Evolutionary conservation across 2,329 filamentous ascomycete species (phyloP), one percentile per base, ranked within the genome.

Genomic region (Paraphaeosphaeria minitans): DNA sequence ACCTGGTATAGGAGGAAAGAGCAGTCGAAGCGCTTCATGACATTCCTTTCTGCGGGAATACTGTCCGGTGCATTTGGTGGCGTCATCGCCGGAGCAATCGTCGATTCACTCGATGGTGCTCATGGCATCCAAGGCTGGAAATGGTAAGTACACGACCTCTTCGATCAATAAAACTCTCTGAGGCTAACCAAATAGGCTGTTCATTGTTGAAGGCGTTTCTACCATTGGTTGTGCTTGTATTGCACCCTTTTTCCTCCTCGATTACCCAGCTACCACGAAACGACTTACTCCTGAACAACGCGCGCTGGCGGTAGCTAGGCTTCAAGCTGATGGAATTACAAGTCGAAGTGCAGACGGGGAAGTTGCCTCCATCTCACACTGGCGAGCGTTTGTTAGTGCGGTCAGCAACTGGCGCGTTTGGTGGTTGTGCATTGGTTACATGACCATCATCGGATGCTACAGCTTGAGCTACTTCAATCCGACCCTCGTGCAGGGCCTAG

Each of bases 241-340:
- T n/a, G 63, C 67, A 5, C 66, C 63, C 1, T 70, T 70, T 51
- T 60, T 67, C 22, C 63, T 69, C 16, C 61, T 69, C 46, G 67
- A 70, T 35, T 70, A 66, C 48, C 67, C 68, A 13, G 66, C 75
- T 1, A 75, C 74, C 2, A 80, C 80, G 0, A 68, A 70, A 35
- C 81, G 80, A 76, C 69, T 83, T 12, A 78, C 64, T 2, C 68
- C 69, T 0, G 74, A 78, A 3, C 79, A 84, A 66, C 77, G 77
- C n/a, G 74, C 81, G 47, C 52, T 70, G 8, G 67, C 67, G 8
- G 56, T 67, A 47, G 67, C 67, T 14, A 66, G 69, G 16, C 56
- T 71, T 64, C 75, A 60, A 35, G 66, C 66, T 6, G 64, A 68
- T 48, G 64, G 59, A 19, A 66, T 66, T 58, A 67, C 64, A 5